A percentile compares a stretch with the other conserved stretches of the same genome.
phyloP scores from a whole-genome alignment of 2,329 filamentous ascomycete species.

The Orbilia javanica region DNA sequence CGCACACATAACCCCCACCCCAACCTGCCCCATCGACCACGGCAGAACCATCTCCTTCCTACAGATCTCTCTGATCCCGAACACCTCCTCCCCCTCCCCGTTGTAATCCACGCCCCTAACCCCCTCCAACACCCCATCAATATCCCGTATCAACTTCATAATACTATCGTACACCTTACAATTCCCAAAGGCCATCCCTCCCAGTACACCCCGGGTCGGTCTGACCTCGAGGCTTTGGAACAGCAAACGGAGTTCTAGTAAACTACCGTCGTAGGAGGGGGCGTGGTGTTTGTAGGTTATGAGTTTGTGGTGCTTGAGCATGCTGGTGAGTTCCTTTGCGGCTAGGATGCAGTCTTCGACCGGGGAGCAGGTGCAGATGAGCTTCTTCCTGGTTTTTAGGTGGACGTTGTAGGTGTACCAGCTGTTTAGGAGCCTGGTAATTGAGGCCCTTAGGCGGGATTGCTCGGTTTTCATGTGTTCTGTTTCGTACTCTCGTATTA shows the following conservation, averaged over 20 bases:
- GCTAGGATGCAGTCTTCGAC: conserved; percentile 32
- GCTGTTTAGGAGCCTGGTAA: not conserved
- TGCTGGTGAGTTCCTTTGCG: not conserved
- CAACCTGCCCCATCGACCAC: conserved; percentile 22
- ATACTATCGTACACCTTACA: conserved; percentile 44
- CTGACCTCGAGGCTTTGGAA: conserved; percentile 23
- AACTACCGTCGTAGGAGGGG: not conserved
- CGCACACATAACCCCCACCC: not conserved
- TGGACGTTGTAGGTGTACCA: conserved; percentile 34
- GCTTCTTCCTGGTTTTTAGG: conserved; percentile 21
- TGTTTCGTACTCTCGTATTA: not conserved
- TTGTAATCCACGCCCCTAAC: conserved; percentile 27
- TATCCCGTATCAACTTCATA: conserved; percentile 16
- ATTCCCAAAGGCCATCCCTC: not conserved
- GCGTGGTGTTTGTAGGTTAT: not conserved
- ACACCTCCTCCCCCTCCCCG: conserved; percentile 6
- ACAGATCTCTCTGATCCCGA: conserved; percentile 13
- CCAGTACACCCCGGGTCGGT: not conserved
- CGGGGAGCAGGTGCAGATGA: conserved; percentile 32
- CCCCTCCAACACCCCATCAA: conserved; percentile 15
- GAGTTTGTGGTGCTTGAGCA: not conserved
- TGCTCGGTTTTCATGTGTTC: conserved; percentile 38
- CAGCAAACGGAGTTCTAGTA: conserved; percentile 16
- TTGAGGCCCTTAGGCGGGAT: not conserved
- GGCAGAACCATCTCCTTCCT: conserved; percentile 11